Base-by-base conservation (phyloP, 129 eudicot species). In the Smallanthus sonchifolius region DNA sequence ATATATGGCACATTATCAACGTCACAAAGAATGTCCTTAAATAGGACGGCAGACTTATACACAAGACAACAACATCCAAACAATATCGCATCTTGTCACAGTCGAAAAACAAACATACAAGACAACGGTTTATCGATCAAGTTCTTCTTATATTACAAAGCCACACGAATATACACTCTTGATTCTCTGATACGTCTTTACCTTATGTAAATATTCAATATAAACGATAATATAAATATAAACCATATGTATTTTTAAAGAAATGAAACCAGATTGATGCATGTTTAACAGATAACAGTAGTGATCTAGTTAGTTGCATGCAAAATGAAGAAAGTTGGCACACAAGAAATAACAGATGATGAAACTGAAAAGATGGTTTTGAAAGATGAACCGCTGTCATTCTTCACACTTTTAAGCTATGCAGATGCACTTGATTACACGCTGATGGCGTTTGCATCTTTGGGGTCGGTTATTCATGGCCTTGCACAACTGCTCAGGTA, bases 401-500 rank as follows among this genome's bases (percentile, higher is more conserved):
- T 86, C 65, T 70, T 70, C 10, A 77, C 84, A 78, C 92, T 91
- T 43, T 74, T 91, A 78, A 87, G 92, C 82, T 79, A 86, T 57
- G 97, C 97, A 0, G 92, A 88, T 78, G 78, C 77, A 73, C 7
- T 84, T 35, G 97, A 91, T 74, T 91, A 88, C 88, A 84, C 74
- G 3, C 65, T 91, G 64, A 91, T 91, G 95, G 90, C 52, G 20
- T 77, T 91, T 35, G 97, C 91, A 7, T 83, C 86, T 0, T 40
- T 91, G 75, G 97, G 97, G n/a, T 87, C 97, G 9, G 52, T 83
- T 16, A 74, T 87, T 63, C 97, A 91, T 65, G 97, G 97, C 19
- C 95, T 91, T 38, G 95, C 95, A 2, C 97, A 91, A 49, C 97
- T 92, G 3, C 65, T 88, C 38, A 95, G 97, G n/a, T 91, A 86